Conservation (phyloP, 495 filamentous ascomycete species). For the Bathelium albidoporum region DNA sequence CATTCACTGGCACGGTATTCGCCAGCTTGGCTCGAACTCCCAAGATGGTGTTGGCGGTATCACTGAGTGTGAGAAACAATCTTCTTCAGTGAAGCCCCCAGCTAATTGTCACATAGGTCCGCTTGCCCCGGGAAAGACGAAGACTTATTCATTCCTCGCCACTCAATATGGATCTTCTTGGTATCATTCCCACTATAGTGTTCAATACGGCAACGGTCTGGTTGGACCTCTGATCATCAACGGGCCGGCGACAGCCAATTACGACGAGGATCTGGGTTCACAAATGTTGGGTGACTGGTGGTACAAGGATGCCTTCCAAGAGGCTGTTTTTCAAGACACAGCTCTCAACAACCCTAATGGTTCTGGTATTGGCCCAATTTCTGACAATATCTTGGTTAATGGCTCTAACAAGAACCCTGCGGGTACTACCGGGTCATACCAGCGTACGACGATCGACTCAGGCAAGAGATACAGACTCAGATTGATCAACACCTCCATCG, state of each 20-base stretch:
- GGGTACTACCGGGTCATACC: slow-evolving; percentile 23
- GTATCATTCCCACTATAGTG: slow-evolving; percentile 30
- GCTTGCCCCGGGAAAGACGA: slow-evolving; percentile 27
- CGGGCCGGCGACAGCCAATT: slow-evolving; percentile 30
- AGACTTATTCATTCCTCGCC: slow-evolving; percentile 27
- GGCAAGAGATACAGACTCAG: slow-evolving; percentile 30
- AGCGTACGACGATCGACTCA: slow-evolving; percentile 20
- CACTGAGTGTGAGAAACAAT: slow-evolving; percentile 24
- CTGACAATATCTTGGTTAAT: slow-evolving; percentile 27
- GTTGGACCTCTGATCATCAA: slow-evolving; percentile 30
- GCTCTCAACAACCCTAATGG: slow-evolving; percentile 15
- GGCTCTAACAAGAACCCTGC: slow-evolving; percentile 20
- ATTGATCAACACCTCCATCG: slow-evolving; percentile 29
- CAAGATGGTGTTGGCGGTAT: slow-evolving; percentile 29
- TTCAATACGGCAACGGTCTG: slow-evolving; percentile 31
- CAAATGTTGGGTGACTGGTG: slow-evolving; percentile 27
- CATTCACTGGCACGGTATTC: slow-evolving; percentile 33
- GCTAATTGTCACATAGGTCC: slow-evolving; percentile 19
- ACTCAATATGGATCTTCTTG: slow-evolving; percentile 32
- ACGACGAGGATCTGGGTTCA: slow-evolving; percentile 31
- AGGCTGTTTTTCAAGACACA: slow-evolving; percentile 9
- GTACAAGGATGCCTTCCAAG: slow-evolving; percentile 21
- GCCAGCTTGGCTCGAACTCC: slow-evolving; percentile 23
- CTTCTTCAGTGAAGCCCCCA: background rate
- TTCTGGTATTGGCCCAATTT: slow-evolving; percentile 12